Percentiles rank a stretch among this genome's conserved stretches.
Evolutionary conservation across 306 rosid species (phyloP).

Genomic region (Cotoneaster glaucophyllus): DNA sequence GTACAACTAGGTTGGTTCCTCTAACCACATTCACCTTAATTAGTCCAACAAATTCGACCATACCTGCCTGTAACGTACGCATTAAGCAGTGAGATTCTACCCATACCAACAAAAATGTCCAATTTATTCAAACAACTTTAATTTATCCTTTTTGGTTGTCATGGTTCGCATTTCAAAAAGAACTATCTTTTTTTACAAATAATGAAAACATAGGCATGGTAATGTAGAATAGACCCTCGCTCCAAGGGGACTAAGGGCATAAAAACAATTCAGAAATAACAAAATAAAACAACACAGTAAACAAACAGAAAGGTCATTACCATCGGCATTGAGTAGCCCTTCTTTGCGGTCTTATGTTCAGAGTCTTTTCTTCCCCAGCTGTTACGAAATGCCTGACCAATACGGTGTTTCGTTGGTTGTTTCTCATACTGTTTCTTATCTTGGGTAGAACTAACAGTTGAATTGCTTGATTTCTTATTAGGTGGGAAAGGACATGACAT

Average conservation of each 20-base stretch:
- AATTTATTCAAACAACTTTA: neutral
- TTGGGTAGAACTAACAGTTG: constrained; percentile 8
- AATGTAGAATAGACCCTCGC: neutral
- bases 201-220: neutral
- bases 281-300: neutral
- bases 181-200: neutral
- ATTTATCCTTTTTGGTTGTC: neutral
- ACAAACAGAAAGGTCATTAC: constrained; percentile 31
- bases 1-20: constrained; percentile 78
- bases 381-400: constrained; percentile 64
- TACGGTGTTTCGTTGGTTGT: constrained; percentile 39
- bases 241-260: neutral
- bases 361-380: constrained; percentile 74
- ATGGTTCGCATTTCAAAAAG: neutral
- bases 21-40: constrained; percentile 82
- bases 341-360: constrained; percentile 52
- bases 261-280: neutral
- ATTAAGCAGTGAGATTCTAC: constrained; percentile 25
- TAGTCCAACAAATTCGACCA: constrained; percentile 93
- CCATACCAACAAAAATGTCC: constrained; percentile 2
- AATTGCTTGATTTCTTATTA: constrained; percentile 33
- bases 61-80: constrained; percentile 76
- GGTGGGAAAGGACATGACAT: constrained; percentile 34
- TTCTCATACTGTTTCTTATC: constrained; percentile 56
- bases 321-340: constrained; percentile 48